Evolutionary conservation across 1,139 yeast genomes (phyloP).

Genomic region (Protomyces pachydermus): DNA sequence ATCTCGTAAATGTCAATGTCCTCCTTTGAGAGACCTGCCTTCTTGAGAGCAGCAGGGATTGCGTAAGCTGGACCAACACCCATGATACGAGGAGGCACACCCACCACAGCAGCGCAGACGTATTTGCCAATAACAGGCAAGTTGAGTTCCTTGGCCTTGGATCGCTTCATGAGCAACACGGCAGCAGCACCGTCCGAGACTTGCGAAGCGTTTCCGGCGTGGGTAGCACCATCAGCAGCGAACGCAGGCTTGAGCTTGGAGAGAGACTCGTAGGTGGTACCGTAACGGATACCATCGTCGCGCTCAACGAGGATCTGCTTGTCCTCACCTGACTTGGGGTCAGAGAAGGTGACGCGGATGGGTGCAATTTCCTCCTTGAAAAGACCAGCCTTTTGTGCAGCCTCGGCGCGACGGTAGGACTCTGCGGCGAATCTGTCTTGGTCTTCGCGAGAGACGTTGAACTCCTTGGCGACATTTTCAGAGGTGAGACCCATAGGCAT

Average conservation of each 20-base stretch:
- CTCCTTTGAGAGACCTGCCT: conserved; percentile 55
- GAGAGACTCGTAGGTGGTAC: conserved; percentile 73
- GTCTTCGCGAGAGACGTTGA: conserved; percentile 38
- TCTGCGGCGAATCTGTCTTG: conserved; percentile 43
- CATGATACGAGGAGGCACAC: conserved; percentile 96
- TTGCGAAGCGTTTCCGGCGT: conserved; percentile 96
- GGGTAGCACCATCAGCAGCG: conserved; percentile 62
- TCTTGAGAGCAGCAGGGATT: conserved; percentile 71
- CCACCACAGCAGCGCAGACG: conserved; percentile 69
- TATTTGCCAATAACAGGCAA: conserved; percentile 68
- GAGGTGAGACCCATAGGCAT: conserved; percentile 45
- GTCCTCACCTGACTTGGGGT: conserved; percentile 43
- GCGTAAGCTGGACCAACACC: conserved; percentile 96
- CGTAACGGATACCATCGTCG: conserved; percentile 89
- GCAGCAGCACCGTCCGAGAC: conserved; percentile 95
- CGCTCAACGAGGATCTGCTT: conserved; percentile 53
- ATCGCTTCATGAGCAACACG: conserved; percentile 77
- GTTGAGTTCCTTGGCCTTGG: conserved; percentile 72
- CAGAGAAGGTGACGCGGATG: conserved; percentile 44
- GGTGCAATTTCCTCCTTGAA: conserved; percentile 44
- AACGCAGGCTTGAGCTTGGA: conserved; percentile 80
- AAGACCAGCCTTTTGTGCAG: conserved; percentile 42
- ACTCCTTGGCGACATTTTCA: conserved; percentile 41
- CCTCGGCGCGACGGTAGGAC: conserved; percentile 43
- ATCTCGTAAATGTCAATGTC: conserved; percentile 78